These are phyloP conservation scores for Cladophialophora exuberans DNA, from an alignment of 2,329 filamentous ascomycete genomes.

Conservation along the genomic window DNA sequence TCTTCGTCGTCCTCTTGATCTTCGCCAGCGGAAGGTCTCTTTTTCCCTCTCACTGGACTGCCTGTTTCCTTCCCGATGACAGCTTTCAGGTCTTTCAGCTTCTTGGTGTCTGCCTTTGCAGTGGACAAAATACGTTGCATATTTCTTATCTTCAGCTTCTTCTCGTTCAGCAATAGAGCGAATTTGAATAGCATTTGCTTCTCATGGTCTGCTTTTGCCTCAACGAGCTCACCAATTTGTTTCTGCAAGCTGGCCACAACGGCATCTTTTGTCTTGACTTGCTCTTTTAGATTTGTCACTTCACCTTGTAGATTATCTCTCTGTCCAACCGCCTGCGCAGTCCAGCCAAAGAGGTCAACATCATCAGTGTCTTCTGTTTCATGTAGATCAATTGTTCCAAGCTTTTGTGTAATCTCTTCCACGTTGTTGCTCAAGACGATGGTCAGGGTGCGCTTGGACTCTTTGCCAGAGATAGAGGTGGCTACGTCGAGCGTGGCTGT, in stretches of 20 bases:
- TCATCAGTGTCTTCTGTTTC: constrained; percentile 57
- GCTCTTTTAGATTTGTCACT: constrained; percentile 45
- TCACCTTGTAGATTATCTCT: constrained; percentile 47
- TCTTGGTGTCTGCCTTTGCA: constrained; percentile 48
- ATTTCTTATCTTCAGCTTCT: constrained; percentile 67
- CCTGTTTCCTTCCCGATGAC: constrained; percentile 35
- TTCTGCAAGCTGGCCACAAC: constrained; percentile 55
- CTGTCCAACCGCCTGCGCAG: constrained; percentile 50
- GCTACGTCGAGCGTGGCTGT: constrained; percentile 24
- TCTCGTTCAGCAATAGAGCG: constrained; percentile 61
- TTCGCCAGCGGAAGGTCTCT: constrained; percentile 24
- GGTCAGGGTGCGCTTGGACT: constrained; percentile 38
- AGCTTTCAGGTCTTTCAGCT: constrained; percentile 38
- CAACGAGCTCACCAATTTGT: constrained; percentile 62
- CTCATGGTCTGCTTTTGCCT: constrained; percentile 61
- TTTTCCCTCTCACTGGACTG: constrained; percentile 23
- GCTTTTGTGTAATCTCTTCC: constrained; percentile 58
- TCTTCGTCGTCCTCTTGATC: constrained; percentile 22
- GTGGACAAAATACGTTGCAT: constrained; percentile 60
- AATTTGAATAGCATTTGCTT: constrained; percentile 62
- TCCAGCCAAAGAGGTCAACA: constrained; percentile 62
- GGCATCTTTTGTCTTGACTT: constrained; percentile 50
- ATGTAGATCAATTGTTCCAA: constrained; percentile 57
- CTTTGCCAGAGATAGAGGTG: constrained; percentile 30
- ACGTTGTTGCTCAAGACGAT: constrained; percentile 49